A percentile compares a stretch with the other conserved stretches of the same genome.
These are phyloP conservation scores for Mycena galopus DNA, from an alignment of 768 basidiomycete genomes.

Conservation along the genomic window DNA sequence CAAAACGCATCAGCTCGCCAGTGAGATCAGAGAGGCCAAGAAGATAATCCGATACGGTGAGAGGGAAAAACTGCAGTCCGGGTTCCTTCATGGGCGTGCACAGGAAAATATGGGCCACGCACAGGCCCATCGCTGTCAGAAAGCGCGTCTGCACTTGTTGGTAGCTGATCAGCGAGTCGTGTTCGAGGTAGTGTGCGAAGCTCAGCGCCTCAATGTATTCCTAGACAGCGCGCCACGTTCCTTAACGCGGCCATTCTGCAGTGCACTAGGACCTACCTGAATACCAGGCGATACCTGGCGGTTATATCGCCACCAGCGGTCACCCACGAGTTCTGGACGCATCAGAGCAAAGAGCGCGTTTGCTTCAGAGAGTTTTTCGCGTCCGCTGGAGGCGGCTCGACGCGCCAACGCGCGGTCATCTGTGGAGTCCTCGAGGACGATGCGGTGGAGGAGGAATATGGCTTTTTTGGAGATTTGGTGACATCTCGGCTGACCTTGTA, in stretches of 20 bases:
- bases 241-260: background rate
- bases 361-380: conserved; percentile 76
- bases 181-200: conserved; percentile 87
- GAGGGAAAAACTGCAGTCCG: conserved; percentile 73
- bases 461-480: conserved; percentile 93
- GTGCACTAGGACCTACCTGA: conserved; percentile 53
- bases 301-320: conserved; percentile 84
- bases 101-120: conserved; percentile 45
- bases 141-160: conserved; percentile 75
- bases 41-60: conserved; percentile 88
- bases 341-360: conserved; percentile 73
- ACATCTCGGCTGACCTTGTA: conserved; percentile 86
- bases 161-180: conserved; percentile 75
- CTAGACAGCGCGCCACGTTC: conserved; percentile 16
- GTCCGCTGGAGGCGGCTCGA: conserved; percentile 64
- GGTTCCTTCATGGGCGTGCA: background rate
- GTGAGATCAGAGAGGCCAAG: conserved; percentile 95
- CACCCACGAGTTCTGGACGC: conserved; percentile 70
- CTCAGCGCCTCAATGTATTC: conserved; percentile 97
- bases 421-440: conserved; percentile 54
- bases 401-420: conserved; percentile 48
- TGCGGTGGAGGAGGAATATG: conserved; percentile 93
- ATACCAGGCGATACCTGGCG: conserved; percentile 82
- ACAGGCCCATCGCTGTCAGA: conserved; percentile 77
- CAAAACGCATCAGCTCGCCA: conserved; percentile 96